Conservation (phyloP, 1,284 basidiomycete genomes). For the Ganoderma lingzhi region DNA sequence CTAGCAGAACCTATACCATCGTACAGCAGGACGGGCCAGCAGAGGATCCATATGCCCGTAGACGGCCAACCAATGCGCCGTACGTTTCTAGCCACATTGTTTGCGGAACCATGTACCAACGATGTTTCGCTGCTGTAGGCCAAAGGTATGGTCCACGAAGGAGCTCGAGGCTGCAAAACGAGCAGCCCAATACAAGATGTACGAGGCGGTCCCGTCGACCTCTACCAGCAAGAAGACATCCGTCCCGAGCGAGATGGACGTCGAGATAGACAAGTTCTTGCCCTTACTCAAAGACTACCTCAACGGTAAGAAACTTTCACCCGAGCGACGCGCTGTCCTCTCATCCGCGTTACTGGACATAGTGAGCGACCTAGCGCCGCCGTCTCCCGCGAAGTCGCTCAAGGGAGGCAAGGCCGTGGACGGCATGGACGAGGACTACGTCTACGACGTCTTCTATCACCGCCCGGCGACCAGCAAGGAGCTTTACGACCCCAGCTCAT, state of each 20-base stretch:
- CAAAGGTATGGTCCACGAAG: constrained; percentile 62
- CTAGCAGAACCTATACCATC: constrained; percentile 40
- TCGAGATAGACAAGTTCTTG: constrained; percentile 78
- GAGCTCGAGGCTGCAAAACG: constrained; percentile 43
- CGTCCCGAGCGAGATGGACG: constrained; percentile 48
- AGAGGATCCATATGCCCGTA: constrained; percentile 22
- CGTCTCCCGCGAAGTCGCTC: constrained; percentile 25
- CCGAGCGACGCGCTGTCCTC: neutral
- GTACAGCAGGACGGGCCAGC: constrained; percentile 32
- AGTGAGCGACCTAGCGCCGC: constrained; percentile 31
- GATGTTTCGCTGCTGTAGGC: constrained; percentile 34
- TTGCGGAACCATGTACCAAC: neutral
- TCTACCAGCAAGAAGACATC: constrained; percentile 33
- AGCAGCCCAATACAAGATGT: constrained; percentile 59
- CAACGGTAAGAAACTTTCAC: constrained; percentile 52
- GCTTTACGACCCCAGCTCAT: constrained; percentile 53
- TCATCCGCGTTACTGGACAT: constrained; percentile 32
- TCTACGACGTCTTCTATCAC: constrained; percentile 83
- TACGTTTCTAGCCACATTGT: constrained; percentile 28
- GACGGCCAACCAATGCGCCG: constrained; percentile 36
- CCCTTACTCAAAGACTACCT: constrained; percentile 77
- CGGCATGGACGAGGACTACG: constrained; percentile 60
- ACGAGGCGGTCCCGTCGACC: constrained; percentile 67
- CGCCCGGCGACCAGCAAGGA: constrained; percentile 64
- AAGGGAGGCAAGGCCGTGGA: constrained; percentile 19